Conservation (phyloP, 352 stramenopile genomes). For the Globisporangium polare region DNA sequence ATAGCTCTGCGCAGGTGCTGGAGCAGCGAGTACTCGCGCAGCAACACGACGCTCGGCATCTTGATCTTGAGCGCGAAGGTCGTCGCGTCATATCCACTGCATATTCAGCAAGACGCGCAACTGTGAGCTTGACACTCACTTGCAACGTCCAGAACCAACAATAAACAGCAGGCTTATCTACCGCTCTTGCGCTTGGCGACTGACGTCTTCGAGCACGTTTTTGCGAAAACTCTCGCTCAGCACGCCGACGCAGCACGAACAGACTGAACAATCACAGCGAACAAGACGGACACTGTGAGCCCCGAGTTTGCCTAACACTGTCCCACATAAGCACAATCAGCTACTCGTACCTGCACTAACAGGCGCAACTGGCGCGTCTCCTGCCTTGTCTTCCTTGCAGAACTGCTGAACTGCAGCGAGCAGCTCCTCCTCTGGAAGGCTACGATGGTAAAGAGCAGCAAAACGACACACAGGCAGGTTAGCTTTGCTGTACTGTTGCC, state of each 20-base stretch:
- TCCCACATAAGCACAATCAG: not conserved
- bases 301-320: no score
- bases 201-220: constrained; percentile 37
- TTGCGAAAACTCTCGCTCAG: constrained; percentile 43
- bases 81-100: constrained; percentile 56
- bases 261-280: constrained; percentile 27
- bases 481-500: not conserved
- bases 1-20: constrained; percentile 43
- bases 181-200: constrained; percentile 31
- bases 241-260: constrained; percentile 67
- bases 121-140: no score
- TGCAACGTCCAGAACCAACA: no score
- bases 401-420: constrained; percentile 13
- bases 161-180: constrained; percentile 15
- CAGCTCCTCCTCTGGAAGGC: constrained; percentile 27
- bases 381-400: not conserved
- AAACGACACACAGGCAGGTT: not conserved
- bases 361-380: not conserved
- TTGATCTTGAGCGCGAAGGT: constrained; percentile 80
- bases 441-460: not conserved
- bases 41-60: constrained; percentile 66
- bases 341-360: constrained; percentile 2
- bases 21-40: constrained; percentile 74
- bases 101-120: no score
- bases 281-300: constrained; percentile 1